Percentiles rank a stretch among this genome's conserved stretches.
Conservation (phyloP, 1,139 yeast species). For the Pichia sorboxylosa region DNA sequence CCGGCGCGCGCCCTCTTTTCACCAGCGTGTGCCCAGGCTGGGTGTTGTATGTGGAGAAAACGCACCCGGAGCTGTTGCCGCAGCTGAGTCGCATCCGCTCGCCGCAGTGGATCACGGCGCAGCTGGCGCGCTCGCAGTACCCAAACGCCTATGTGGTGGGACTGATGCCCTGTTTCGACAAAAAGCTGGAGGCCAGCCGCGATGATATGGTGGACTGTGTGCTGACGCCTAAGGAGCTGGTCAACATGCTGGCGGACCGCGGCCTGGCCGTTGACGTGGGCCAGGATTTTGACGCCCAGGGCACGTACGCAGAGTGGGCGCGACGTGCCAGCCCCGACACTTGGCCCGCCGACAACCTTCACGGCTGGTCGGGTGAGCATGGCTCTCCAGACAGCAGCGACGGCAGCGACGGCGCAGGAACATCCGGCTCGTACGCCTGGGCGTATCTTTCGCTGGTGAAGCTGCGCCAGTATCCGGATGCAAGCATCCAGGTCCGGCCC, state of each 20-base stretch:
- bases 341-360: slow-evolving; percentile 47
- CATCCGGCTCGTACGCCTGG: slow-evolving; percentile 73
- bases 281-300: neutral
- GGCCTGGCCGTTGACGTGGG: slow-evolving; percentile 19
- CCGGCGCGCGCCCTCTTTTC: too few species aligned
- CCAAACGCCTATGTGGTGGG: slow-evolving; percentile 62
- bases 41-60: slow-evolving; percentile 91
- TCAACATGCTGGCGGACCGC: slow-evolving; percentile 51
- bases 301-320: slow-evolving; percentile 20
- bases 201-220: slow-evolving; percentile 81
- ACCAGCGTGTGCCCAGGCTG: slow-evolving; percentile 90
- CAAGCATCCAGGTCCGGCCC: slow-evolving; percentile 19
- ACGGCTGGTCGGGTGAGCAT: slow-evolving; percentile 56
- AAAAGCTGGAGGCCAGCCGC: slow-evolving; percentile 87
- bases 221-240: slow-evolving; percentile 77
- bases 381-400: too few species aligned
- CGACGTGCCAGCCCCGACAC: slow-evolving; percentile 33
- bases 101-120: slow-evolving; percentile 90
- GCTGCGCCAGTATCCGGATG: neutral
- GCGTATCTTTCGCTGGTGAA: slow-evolving; percentile 36
- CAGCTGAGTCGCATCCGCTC: slow-evolving; percentile 56
- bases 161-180: slow-evolving; percentile 95
- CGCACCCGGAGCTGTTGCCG: slow-evolving; percentile 76
- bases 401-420: slow-evolving; percentile 26
- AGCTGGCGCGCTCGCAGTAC: slow-evolving; percentile 38